These are phyloP conservation scores for Botryotinia calthae DNA, from an alignment of 2,329 filamentous ascomycete species.

Conservation along the genomic window DNA sequence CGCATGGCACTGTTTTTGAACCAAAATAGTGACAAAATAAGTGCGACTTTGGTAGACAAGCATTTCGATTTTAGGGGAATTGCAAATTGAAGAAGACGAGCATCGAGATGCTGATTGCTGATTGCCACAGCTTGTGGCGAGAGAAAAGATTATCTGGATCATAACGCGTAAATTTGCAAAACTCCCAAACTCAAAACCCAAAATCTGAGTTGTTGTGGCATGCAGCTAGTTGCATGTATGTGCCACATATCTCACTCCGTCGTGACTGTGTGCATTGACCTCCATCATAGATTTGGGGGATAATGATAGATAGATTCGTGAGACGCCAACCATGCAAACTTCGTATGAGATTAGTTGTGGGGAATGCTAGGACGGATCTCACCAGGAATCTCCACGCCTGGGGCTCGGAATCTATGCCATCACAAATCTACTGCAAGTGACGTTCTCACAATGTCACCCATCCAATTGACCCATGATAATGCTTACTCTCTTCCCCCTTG, in stretches of 20 bases:
- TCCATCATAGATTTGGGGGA: background rate
- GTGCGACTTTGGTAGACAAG: background rate
- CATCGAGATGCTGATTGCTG: background rate
- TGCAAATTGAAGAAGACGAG: background rate
- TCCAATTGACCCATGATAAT: background rate
- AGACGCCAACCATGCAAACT: background rate
- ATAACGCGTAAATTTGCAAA: background rate
- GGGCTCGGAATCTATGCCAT: conserved; percentile 8
- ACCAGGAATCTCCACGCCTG: background rate
- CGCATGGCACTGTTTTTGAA: background rate
- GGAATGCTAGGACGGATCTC: conserved; percentile 4
- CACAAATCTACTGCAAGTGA: conserved; percentile 3
- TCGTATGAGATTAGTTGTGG: background rate
- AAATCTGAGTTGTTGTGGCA: background rate
- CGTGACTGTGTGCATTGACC: conserved; percentile 1
- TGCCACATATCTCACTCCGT: background rate
- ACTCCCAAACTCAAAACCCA: background rate
- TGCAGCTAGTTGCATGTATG: background rate
- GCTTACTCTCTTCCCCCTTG: background rate
- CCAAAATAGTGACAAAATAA: conserved; percentile 6
- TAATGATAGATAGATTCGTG: conserved; percentile 1
- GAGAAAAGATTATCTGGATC: background rate
- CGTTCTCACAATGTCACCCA: conserved; percentile 4
- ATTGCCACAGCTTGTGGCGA: conserved; percentile 1
- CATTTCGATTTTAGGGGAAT: background rate